Conservation (phyloP, 2,329 filamentous ascomycete species). For the Capronia epimyces region DNA sequence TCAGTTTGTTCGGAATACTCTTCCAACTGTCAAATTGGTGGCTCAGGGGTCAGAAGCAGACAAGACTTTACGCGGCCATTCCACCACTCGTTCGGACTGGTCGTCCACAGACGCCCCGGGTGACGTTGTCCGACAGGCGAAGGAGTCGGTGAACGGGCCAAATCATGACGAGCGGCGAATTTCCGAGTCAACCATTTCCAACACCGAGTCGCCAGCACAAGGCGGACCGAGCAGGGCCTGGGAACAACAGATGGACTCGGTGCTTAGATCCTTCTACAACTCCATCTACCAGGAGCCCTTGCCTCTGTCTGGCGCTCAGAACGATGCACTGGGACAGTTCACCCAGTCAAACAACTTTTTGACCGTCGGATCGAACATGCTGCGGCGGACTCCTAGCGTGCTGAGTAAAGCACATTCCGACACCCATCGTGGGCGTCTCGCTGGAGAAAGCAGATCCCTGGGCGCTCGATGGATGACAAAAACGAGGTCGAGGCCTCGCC, state of each 20-base stretch:
- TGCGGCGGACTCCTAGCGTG: slow-evolving; percentile 83
- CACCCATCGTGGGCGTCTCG: slow-evolving; percentile 61
- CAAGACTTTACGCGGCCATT: slow-evolving; percentile 14
- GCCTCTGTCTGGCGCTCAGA: slow-evolving; percentile 64
- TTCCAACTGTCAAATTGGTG: slow-evolving; percentile 77
- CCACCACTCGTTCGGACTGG: slow-evolving; percentile 4
- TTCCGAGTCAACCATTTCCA: slow-evolving; percentile 34
- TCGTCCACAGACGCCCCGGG: slow-evolving; percentile 13
- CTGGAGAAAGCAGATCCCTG: slow-evolving; percentile 57
- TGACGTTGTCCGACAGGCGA: neutral
- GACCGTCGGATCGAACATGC: slow-evolving; percentile 59
- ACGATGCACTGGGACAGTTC: slow-evolving; percentile 33
- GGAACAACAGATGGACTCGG: slow-evolving; percentile 83
- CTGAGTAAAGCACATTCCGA: slow-evolving; percentile 92
- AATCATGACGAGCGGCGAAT: slow-evolving; percentile 26
- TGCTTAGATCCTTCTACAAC: slow-evolving; percentile 84
- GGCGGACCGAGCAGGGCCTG: slow-evolving; percentile 69
- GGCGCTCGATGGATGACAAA: slow-evolving; percentile 77
- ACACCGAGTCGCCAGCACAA: slow-evolving; percentile 63
- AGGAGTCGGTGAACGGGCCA: slow-evolving; percentile 29
- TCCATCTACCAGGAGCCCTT: slow-evolving; percentile 85
- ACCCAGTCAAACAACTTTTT: slow-evolving; percentile 55
- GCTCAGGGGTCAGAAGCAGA: slow-evolving; percentile 30
- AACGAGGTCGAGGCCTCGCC: slow-evolving; percentile 70
- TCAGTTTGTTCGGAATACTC: slow-evolving; percentile 94